Evolutionary conservation across 495 filamentous ascomycete species (phyloP).

Genomic region (Penicillium daleae): DNA sequence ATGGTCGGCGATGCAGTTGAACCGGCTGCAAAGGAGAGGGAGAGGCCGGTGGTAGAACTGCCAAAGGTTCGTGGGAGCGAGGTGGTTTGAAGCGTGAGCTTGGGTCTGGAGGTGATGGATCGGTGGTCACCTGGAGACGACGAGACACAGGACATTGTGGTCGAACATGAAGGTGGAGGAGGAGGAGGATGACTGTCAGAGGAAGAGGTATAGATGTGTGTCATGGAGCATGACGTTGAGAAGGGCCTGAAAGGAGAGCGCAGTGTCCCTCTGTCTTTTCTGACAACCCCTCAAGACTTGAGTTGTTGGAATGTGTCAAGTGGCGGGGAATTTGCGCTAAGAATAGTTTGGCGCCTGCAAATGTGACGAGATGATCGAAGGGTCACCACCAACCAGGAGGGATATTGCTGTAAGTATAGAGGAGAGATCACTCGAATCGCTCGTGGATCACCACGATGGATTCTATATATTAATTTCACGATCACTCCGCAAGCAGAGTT

Average conservation of each 20-base stretch:
- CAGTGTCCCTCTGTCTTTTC: neutral
- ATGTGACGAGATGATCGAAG: conserved; percentile 8
- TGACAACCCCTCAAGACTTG: too few species aligned
- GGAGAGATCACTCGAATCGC: neutral
- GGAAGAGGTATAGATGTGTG: conserved; percentile 10
- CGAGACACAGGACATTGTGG: conserved; percentile 35
- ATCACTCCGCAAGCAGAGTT: neutral
- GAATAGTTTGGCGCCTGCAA: conserved; percentile 30
- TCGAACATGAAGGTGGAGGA: conserved; percentile 33
- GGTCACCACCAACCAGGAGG: neutral
- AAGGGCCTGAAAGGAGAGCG: conserved; percentile 3
- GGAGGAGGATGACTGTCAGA: conserved; percentile 12
- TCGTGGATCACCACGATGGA: neutral
- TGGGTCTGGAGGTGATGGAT: conserved; percentile 63
- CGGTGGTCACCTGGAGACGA: conserved; percentile 25
- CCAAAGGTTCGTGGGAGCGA: conserved; percentile 56
- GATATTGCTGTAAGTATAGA: neutral
- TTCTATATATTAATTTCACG: neutral
- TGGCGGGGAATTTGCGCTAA: conserved; percentile 23
- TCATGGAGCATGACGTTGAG: conserved; percentile 23
- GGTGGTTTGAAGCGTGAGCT: conserved; percentile 78
- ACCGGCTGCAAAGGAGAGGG: conserved; percentile 59
- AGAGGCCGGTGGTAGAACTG: conserved; percentile 57
- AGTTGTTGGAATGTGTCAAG: conserved; percentile 9
- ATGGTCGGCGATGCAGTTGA: conserved; percentile 72